Evolutionary conservation across 345 rosid genomes (phyloP).

Genomic region (Camelina laxa): DNA sequence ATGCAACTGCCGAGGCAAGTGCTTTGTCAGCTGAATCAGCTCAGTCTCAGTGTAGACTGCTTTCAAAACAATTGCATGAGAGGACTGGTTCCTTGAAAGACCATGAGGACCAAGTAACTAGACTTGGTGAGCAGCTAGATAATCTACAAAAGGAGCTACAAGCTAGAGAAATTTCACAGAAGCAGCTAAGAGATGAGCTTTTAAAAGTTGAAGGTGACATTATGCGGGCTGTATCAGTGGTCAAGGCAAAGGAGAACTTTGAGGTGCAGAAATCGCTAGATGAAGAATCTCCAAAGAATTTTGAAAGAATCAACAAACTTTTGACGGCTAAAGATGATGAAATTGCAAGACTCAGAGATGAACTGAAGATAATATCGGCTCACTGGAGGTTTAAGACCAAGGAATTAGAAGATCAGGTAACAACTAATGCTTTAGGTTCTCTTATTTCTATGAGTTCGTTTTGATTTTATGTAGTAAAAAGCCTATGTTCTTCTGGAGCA

Average conservation of each 20-base stretch:
- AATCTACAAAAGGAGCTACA: slow-evolving; percentile 70
- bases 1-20: slow-evolving; percentile 79
- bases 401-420: slow-evolving; percentile 86
- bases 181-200: slow-evolving; percentile 80
- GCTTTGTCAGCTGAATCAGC: slow-evolving; percentile 82
- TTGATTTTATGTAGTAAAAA: not conserved
- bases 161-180: slow-evolving; percentile 76
- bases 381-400: slow-evolving; percentile 85
- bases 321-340: slow-evolving; percentile 70
- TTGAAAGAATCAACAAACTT: slow-evolving; percentile 63
- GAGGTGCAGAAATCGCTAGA: slow-evolving; percentile 61
- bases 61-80: slow-evolving; percentile 65
- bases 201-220: slow-evolving; percentile 69
- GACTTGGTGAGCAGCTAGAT: slow-evolving; percentile 65
- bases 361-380: slow-evolving; percentile 74
- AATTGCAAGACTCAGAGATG: slow-evolving; percentile 71
- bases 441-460: not conserved
- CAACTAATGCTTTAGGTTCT: slow-evolving; percentile 25
- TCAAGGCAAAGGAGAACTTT: slow-evolving; percentile 58
- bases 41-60: slow-evolving; percentile 64
- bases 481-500: slow-evolving; percentile 36
- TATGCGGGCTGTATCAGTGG: slow-evolving; percentile 61
- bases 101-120: slow-evolving; percentile 70
- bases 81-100: slow-evolving; percentile 64
- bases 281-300: slow-evolving; percentile 73